A percentile compares a stretch with the other conserved stretches of the same genome.
These are phyloP conservation scores for Albifimbria verrucaria DNA, from an alignment of 2,329 filamentous ascomycete species.

Conservation along the genomic window DNA sequence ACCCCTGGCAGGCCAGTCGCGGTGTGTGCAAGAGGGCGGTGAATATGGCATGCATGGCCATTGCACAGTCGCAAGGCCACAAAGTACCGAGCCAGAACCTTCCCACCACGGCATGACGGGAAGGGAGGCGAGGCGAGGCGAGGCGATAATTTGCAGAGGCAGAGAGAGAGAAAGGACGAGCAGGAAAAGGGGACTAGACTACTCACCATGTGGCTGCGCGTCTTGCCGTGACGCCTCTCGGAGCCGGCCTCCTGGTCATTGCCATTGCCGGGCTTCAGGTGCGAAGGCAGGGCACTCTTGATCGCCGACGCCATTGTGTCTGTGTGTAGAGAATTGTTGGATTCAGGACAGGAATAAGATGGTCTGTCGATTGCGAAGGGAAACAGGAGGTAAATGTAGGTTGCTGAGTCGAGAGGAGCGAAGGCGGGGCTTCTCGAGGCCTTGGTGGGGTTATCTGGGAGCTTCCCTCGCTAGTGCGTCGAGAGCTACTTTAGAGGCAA, in stretches of 20 bases:
- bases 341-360: neutral
- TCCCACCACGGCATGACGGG: no score
- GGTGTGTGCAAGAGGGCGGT: neutral
- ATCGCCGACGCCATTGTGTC: constrained; percentile 64
- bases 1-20: neutral
- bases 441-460: constrained; percentile 10
- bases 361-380: neutral
- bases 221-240: constrained; percentile 73
- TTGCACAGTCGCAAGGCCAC: neutral
- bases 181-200: constrained; percentile 6
- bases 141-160: neutral
- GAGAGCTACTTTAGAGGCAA: neutral
- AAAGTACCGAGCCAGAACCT: neutral
- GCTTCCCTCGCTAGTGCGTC: constrained; percentile 7
- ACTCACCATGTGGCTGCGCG: constrained; percentile 81
- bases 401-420: constrained; percentile 5
- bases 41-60: neutral
- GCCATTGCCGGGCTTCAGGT: constrained; percentile 66
- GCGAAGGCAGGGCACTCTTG: constrained; percentile 76
- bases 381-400: constrained; percentile 7
- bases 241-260: constrained; percentile 46
- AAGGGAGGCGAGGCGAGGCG: neutral
- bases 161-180: neutral
- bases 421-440: neutral
- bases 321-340: constrained; percentile 1